Base-by-base conservation (phyloP, 768 basidiomycete species). In the Psilocybe tampanensis region DNA sequence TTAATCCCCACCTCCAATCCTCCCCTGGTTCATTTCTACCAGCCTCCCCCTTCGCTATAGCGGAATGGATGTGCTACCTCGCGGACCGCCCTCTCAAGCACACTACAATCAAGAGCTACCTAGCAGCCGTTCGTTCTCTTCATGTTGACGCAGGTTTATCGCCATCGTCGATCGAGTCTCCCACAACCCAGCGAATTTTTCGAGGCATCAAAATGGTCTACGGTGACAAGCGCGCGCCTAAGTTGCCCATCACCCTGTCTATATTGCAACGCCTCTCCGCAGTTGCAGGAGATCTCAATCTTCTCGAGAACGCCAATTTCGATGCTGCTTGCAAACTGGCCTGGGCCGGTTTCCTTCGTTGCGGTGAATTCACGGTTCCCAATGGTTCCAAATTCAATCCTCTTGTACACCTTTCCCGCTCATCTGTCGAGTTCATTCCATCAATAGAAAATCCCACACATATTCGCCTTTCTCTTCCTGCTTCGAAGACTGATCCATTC, bases 401-500 rank as follows among this genome's bases (percentile, higher is more conserved):
- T 4, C 17, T 42, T 13, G 26, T 24, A 3, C 48, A 68, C 36
- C 64, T 74, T 19, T 56, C 68, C 18, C 59, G 67, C 13, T 34
- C 56, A 17, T 58, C 56, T n/a, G 54, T 75, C 21, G 41, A 55
- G 12, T 74, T 73, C 55, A 19, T 70, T 24, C 70, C 71, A 13
- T 56, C 58, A 21, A 36, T 69, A 9, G 64, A 65, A 2, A 41
- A 56, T 22, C 60, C 69, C 12, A 64, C 63, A 1, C 64, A 67
- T 42, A 32, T 69, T 19, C 19, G 49, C 19, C 60, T 73, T 44
- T 62, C 61, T 11, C 64, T 76, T 1, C 72, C 73, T 8, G 62
- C 66, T 3, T 76, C 74, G 0, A 76, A 76, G 55, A 76, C 73
- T 12, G 70, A 76, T 60, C 74, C 72, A 2, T 76, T 75, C 52